These are phyloP conservation scores for Colletotrichum sp. DNA, from an alignment of 2,329 filamentous ascomycete species.

Conservation along the genomic window DNA sequence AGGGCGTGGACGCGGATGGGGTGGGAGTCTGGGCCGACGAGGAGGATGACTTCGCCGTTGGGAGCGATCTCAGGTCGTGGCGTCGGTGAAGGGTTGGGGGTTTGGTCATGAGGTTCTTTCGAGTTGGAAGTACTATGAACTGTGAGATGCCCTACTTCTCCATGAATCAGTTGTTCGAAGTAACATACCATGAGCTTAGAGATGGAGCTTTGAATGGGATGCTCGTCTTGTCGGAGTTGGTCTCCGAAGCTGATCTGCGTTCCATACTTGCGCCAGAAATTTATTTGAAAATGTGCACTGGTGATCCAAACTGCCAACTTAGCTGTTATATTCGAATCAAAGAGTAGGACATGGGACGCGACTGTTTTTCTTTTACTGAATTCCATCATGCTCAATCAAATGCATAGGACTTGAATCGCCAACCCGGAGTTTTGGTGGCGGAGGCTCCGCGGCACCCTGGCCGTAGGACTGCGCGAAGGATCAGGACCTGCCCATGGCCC, in stretches of 20 bases:
- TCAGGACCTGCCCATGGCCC: background rate
- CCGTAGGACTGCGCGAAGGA: conserved; percentile 3
- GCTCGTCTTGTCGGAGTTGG: background rate
- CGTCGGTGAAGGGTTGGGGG: background rate
- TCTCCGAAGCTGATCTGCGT: background rate
- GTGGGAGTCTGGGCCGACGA: background rate
- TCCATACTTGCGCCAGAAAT: background rate
- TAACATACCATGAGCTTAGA: background rate
- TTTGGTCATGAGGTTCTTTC: accelerated
- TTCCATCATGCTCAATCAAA: too few relatives aligned
- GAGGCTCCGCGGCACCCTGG: background rate
- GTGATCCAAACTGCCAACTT: accelerated
- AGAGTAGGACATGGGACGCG: accelerated
- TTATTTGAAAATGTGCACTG: accelerated
- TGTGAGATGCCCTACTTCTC: background rate
- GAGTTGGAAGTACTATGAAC: accelerated
- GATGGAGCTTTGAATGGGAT: background rate
- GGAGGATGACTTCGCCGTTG: background rate
- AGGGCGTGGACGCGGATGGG: background rate
- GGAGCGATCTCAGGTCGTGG: background rate
- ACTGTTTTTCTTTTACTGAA: too few relatives aligned
- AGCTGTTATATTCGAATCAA: background rate
- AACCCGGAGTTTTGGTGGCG: background rate
- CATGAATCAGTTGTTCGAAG: too few relatives aligned
- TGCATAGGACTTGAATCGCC: background rate